phyloP scores from a whole-genome alignment of 2,329 filamentous ascomycete genomes.

The Catunica adiposa region DNA sequence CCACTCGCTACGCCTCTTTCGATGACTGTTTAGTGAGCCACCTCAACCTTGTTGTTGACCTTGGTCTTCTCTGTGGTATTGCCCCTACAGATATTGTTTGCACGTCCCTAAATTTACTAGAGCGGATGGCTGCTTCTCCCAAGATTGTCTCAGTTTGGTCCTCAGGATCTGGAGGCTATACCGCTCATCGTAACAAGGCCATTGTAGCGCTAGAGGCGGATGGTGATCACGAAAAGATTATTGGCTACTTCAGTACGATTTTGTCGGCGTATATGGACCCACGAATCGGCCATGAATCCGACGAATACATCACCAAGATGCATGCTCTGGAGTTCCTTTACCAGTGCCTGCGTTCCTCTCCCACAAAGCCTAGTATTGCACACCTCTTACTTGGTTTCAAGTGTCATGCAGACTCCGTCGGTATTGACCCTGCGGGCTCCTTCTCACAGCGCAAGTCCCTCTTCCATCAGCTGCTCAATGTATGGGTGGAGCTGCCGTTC shows the following conservation, averaged over 20 bases:
- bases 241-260: conserved; percentile 12
- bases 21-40: conserved; percentile 81
- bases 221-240: conserved; percentile 61
- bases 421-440: conserved; percentile 48
- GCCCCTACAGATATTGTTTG: conserved; percentile 68
- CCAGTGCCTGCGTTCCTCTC: conserved; percentile 57
- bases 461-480: conserved; percentile 63
- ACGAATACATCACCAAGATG: conserved; percentile 66
- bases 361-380: conserved; percentile 68
- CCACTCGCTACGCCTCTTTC: conserved; percentile 64
- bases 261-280: conserved; percentile 50
- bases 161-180: conserved; percentile 15
- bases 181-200: conserved; percentile 56
- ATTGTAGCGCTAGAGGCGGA: conserved; percentile 77
- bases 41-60: conserved; percentile 58
- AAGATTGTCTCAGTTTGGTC: conserved; percentile 60
- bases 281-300: conserved; percentile 50
- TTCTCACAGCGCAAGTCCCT: conserved; percentile 60
- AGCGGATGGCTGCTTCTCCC: conserved; percentile 70
- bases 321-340: conserved; percentile 76
- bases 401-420: conserved; percentile 54
- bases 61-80: conserved; percentile 75
- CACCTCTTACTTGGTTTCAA: conserved; percentile 81
- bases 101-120: conserved; percentile 63
- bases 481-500: conserved; percentile 54